These are phyloP conservation scores for Cercospora sp. DNA, from an alignment of 2,329 filamentous ascomycete species.

Conservation along the genomic window DNA sequence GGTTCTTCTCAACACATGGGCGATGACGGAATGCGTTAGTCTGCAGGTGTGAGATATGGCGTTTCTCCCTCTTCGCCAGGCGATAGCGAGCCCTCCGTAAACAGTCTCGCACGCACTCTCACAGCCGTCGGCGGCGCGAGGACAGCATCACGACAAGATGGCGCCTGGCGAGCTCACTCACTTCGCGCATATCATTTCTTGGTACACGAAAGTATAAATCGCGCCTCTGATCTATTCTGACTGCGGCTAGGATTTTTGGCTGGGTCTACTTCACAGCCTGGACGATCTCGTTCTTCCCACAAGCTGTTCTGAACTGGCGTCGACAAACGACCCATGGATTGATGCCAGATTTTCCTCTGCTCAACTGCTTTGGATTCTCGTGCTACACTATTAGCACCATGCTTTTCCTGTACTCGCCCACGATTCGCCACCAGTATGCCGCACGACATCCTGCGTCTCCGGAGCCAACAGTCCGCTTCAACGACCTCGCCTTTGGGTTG, in stretches of 20 bases:
- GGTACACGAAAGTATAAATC: constrained; percentile 14
- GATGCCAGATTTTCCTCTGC: constrained; percentile 81
- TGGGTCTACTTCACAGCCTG: constrained; percentile 45
- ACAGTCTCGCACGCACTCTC: neutral
- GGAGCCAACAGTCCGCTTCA: constrained; percentile 80
- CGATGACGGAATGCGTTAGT: neutral
- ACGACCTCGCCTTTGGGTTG: constrained; percentile 84
- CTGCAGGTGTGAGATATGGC: neutral
- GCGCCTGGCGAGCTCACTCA: constrained; percentile 6
- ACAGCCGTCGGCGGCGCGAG: neutral
- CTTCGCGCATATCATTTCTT: constrained; percentile 19
- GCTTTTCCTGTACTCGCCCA: constrained; percentile 74
- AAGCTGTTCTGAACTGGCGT: constrained; percentile 75
- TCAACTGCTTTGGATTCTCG: constrained; percentile 71
- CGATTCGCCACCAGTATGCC: constrained; percentile 80
- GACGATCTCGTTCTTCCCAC: constrained; percentile 91
- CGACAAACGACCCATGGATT: constrained; percentile 78
- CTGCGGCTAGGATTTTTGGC: constrained; percentile 31
- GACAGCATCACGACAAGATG: neutral
- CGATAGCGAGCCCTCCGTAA: neutral
- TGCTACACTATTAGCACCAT: constrained; percentile 71
- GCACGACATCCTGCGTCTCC: constrained; percentile 70
- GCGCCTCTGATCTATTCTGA: neutral
- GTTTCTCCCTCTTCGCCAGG: neutral
- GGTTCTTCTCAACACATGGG: neutral